phyloP scores from a whole-genome alignment of 371 early-diverging fungal species.

The Zancudomyces culisetae region DNA sequence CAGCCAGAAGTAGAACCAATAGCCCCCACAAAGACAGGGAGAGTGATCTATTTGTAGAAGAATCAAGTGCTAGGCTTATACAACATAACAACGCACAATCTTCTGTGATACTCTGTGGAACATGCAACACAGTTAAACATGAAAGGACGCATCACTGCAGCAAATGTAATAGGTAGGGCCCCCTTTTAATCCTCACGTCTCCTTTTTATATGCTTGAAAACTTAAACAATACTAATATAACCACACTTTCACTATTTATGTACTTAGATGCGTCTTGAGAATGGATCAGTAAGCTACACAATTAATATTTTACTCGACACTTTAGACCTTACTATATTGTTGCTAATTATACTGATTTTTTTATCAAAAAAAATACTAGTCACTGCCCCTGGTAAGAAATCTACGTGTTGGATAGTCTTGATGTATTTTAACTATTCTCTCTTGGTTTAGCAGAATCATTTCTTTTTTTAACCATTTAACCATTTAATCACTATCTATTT shows the following conservation, averaged over 20 bases:
- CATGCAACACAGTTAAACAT: neutral
- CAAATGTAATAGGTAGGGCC: neutral
- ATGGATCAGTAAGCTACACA: slow-evolving; percentile 42
- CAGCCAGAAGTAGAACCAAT: neutral
- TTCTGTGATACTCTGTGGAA: neutral
- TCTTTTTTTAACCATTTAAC: too few relatives aligned
- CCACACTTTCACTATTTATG: neutral
- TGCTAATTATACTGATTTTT: neutral
- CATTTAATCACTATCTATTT: neutral
- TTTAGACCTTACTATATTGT: neutral
- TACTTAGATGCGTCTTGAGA: slow-evolving; percentile 31
- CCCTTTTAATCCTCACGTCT: neutral
- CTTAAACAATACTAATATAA: neutral
- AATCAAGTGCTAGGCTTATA: neutral
- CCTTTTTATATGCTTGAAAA: neutral
- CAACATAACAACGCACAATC: neutral
- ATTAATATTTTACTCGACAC: neutral
- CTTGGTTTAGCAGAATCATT: too few relatives aligned
- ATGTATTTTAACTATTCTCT: too few relatives aligned
- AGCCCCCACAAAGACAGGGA: neutral
- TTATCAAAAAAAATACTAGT: slow-evolving; percentile 7
- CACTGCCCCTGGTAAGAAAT: slow-evolving; percentile 33
- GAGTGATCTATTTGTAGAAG: neutral
- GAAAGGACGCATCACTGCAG: neutral
- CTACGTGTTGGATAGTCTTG: too few relatives aligned